Evolutionary conservation across 1,139 yeast genomes (phyloP), one percentile per base, ranked within the genome.

Genomic region (Geotrichum histeridarum): DNA sequence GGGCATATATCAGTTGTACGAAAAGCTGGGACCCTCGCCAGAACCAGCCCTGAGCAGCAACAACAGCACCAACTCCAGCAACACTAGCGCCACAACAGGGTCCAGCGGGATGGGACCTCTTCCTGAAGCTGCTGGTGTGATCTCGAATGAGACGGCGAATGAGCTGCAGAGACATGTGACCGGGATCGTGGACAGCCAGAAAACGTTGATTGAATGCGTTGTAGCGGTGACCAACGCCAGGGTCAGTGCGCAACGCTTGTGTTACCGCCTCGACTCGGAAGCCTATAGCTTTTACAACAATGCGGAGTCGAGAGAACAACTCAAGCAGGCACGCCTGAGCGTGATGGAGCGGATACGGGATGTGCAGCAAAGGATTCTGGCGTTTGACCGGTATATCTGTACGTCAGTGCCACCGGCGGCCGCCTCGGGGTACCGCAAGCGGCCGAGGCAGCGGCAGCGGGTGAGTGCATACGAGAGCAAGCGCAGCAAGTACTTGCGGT

Each of bases 191-290:
- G 37, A 11, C 8, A 39, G 51, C 22, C 51, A 48, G 33, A 48
- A 48, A 14, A 39, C 18, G 5, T 42, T 48, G 17, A 48, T 48
- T 9, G 43, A 41, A 2, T 48, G 51, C 45, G 41, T 48, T 17
- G 37, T 48, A 12, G 30, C 35, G 11, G 44, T 42, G 12, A 48
- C 51, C 12, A 48, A 41, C 44, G 32, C 45, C 17, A 12, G 51
- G 31, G 51, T 48, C 8, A 17, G 38, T 11, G 50, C 50, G 11
- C 50, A 47, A 27, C 50, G 50, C 2, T 22, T 47, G 11, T 37
- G 50, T 36, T 47, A 47, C 22, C 50, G 43, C 9, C 50, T 47
- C 8, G 50, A 47, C 22, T 47, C 43, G 6, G 43, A 47, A 4
- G 12, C 33, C 9, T 47, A 37, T 22, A 38, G 32, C 35, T 30